Evolutionary conservation across 441 rosid species (phyloP).

Genomic region (Geranium incanum): DNA sequence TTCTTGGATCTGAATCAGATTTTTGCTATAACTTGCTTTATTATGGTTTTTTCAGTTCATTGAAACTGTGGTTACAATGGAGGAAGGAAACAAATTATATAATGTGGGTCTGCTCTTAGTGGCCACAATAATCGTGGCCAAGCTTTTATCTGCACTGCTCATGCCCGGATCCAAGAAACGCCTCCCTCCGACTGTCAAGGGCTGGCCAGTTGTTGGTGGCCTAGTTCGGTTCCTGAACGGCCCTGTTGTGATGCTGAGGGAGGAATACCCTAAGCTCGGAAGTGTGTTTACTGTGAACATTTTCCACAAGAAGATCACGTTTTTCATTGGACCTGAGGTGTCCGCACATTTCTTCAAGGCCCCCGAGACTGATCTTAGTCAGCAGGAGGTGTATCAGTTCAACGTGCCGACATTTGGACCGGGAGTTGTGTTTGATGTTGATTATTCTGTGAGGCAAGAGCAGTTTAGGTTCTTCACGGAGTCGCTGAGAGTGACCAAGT

Average conservation of each 20-base stretch:
- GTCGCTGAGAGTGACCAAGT: slow-evolving; percentile 71
- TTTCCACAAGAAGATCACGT: slow-evolving; percentile 70
- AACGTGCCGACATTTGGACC: slow-evolving; percentile 98
- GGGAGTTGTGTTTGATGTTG: slow-evolving; percentile 95
- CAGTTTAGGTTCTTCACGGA: slow-evolving; percentile 96
- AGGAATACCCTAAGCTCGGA: slow-evolving; percentile 90
- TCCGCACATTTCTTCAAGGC: slow-evolving; percentile 98
- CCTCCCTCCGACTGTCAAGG: slow-evolving; percentile 62
- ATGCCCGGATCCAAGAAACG: slow-evolving; percentile 57
- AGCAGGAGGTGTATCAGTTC: slow-evolving; percentile 97
- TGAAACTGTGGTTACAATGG: slow-evolving; percentile 24
- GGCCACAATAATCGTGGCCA: slow-evolving; percentile 68
- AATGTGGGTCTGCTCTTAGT: slow-evolving; percentile 50
- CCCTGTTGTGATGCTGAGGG: slow-evolving; percentile 78
- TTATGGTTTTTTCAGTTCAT: neutral
- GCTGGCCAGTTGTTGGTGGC: slow-evolving; percentile 70
- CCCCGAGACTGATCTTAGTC: slow-evolving; percentile 78
- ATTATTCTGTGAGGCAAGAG: slow-evolving; percentile 84
- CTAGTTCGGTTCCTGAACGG: slow-evolving; percentile 73
- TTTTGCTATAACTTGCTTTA: no score
- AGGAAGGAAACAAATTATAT: slow-evolving; percentile 48
- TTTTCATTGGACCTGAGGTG: slow-evolving; percentile 93
- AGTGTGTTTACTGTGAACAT: slow-evolving; percentile 82
- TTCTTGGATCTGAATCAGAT: neutral
- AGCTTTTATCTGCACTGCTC: slow-evolving; percentile 54